A percentile compares a stretch with the other conserved stretches of the same genome.
These are phyloP conservation scores for Tylopilus intermedius DNA, from an alignment of 768 basidiomycete species.

Conservation along the genomic window DNA sequence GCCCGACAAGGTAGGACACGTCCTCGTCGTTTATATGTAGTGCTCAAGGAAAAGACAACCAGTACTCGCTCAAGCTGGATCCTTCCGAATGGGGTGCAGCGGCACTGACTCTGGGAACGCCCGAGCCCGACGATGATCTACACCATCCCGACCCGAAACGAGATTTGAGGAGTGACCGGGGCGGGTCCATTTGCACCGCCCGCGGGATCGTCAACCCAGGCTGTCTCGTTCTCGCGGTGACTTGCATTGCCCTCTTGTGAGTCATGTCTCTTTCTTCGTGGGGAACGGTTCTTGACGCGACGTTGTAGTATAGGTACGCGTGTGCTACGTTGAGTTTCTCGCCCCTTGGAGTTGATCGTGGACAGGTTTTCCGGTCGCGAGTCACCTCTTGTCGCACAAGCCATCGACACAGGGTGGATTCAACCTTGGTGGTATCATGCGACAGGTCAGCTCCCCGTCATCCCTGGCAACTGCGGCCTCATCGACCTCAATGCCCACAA, in stretches of 20 bases:
- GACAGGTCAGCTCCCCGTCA: slow-evolving; percentile 56
- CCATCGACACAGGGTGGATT: slow-evolving; percentile 50
- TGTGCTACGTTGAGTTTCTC: background rate
- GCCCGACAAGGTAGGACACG: slow-evolving; percentile 20
- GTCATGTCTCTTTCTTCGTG: slow-evolving; percentile 23
- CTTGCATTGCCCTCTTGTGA: slow-evolving; percentile 52
- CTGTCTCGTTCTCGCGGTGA: slow-evolving; percentile 54
- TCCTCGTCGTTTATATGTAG: background rate
- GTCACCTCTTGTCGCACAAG: slow-evolving; percentile 38
- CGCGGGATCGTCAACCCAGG: slow-evolving; percentile 66
- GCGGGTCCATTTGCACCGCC: slow-evolving; percentile 51
- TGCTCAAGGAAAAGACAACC: background rate
- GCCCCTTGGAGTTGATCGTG: background rate
- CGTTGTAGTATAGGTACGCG: slow-evolving; percentile 15
- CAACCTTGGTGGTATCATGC: slow-evolving; percentile 70
- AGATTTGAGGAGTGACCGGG: slow-evolving; percentile 49
- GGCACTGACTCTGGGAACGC: slow-evolving; percentile 37
- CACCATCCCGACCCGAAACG: slow-evolving; percentile 51
- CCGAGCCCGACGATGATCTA: slow-evolving; percentile 60
- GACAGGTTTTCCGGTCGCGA: slow-evolving; percentile 47
- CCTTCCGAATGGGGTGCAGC: slow-evolving; percentile 49
- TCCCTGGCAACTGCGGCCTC: slow-evolving; percentile 41
- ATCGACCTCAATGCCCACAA: slow-evolving; percentile 54
- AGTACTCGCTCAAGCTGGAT: slow-evolving; percentile 39
- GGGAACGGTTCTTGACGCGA: background rate